A percentile compares a stretch with the other conserved stretches of the same genome.
Evolutionary conservation across 2,329 filamentous ascomycete species (phyloP).

Genomic region (Incumbomyces delicatus): DNA sequence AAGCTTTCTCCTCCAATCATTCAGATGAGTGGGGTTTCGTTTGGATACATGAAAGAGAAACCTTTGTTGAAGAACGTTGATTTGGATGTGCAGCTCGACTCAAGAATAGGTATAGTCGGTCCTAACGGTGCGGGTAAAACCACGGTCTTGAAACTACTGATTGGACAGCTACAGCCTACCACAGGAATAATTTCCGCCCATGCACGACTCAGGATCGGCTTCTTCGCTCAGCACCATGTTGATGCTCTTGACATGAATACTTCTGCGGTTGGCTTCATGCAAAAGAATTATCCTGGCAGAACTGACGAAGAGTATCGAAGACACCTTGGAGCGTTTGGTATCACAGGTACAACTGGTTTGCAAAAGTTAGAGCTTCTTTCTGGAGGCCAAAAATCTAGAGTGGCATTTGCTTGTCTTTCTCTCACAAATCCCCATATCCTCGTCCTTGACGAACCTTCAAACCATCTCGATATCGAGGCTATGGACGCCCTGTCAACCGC

Average conservation of each 20-base stretch:
- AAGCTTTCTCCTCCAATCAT: slow-evolving; percentile 96
- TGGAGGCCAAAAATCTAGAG: slow-evolving; percentile 95
- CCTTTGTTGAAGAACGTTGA: slow-evolving; percentile 78
- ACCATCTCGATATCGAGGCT: slow-evolving; percentile 97
- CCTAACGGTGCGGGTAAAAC: slow-evolving; percentile 99
- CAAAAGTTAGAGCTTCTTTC: slow-evolving; percentile 93
- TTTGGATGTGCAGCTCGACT: slow-evolving; percentile 93
- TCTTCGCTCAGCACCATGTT: slow-evolving; percentile 97
- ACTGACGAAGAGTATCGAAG: slow-evolving; percentile 95
- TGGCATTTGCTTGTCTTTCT: slow-evolving; percentile 93
- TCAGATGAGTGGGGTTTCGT: slow-evolving; percentile 87
- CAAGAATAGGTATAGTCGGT: slow-evolving; percentile 96
- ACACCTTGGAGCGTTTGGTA: slow-evolving; percentile 76
- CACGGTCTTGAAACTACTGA: slow-evolving; percentile 94
- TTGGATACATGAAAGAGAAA: slow-evolving; percentile 75
- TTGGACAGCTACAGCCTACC: slow-evolving; percentile 67
- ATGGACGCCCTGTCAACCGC: slow-evolving; percentile 92
- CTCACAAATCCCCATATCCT: slow-evolving; percentile 92
- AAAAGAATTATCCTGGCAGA: slow-evolving; percentile 78
- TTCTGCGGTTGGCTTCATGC: slow-evolving; percentile 92
- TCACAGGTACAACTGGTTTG: slow-evolving; percentile 87
- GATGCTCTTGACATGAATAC: slow-evolving; percentile 84
- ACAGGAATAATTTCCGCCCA: slow-evolving; percentile 79
- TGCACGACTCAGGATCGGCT: slow-evolving; percentile 79
- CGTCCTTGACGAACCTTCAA: slow-evolving; percentile 93